Evolutionary conservation across 805 yeast genomes (phyloP), one percentile per base, ranked within the genome.

Genomic region (Ogataea pilisensis): DNA sequence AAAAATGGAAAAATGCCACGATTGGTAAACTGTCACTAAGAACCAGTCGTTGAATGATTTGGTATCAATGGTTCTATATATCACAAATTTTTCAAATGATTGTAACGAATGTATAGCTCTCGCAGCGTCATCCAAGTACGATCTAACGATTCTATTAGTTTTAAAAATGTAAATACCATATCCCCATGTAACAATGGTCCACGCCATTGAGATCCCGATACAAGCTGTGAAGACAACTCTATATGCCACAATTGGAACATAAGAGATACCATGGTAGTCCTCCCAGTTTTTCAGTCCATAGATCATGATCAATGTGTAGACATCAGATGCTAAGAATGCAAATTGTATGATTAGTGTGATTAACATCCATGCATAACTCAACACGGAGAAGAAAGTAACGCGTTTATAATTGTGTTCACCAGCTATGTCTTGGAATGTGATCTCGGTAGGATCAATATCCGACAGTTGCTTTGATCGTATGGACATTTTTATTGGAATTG

Each of bases 301-400:
- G 31, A 88, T 72, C 50, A 76, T 79, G 42, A 88, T 63, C 59
- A 91, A 78, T 0, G 95, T 86, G 65, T 85, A 88, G 19, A 87
- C 69, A 65, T 88, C 96, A 2, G 85, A 73, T 1, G 70, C 84
- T 36, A 78, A 57, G 38, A 81, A 65, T 1, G 79, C 70, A 13
- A 77, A 56, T 34, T 79, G 69, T 38, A 85, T 58, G n/a, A 74
- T 48, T 20, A 76, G 51, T 62, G 61, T 49, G 8, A 55, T 22
- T 30, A 77, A 64, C 57, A 69, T 58, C 37, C 62, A 48, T 8
- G 64, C 30, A 49, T 73, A 79, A 43, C 68, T 67, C 32, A 66
- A 44, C 1, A 80, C 44, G 1, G 81, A 75, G 34, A 69, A 47
- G 39, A 65, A 54, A 12, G 60, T 61, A 40, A 65, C 65, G 51